Evolutionary conservation across 495 filamentous ascomycete species (phyloP).

Genomic region (Penicillium ucsense): DNA sequence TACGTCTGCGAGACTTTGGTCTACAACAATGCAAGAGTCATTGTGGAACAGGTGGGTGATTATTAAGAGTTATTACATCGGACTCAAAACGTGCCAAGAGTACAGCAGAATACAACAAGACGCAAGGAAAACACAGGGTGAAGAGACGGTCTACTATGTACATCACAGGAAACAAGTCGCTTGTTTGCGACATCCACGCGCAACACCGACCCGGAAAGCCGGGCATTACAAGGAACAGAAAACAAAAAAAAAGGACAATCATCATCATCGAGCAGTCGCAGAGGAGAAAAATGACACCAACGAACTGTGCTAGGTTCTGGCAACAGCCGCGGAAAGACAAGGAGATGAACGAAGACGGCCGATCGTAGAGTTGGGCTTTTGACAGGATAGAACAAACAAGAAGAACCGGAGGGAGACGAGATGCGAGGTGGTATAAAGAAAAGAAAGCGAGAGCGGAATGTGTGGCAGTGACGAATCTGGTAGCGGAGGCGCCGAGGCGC

Average conservation of each 20-base stretch:
- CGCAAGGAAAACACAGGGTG: slow-evolving; percentile 9
- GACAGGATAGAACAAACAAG: slow-evolving; percentile 8
- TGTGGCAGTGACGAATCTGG: too few species aligned
- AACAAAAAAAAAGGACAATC: slow-evolving; percentile 5
- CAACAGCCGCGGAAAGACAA: slow-evolving; percentile 8
- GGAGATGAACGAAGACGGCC: slow-evolving; percentile 4
- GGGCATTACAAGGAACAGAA: background rate
- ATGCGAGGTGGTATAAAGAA: slow-evolving; percentile 25
- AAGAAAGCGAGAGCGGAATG: slow-evolving; percentile 3
- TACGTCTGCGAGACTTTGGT: background rate
- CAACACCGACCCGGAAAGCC: too few species aligned
- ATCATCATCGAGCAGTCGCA: slow-evolving; percentile 11
- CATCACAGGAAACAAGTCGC: slow-evolving; percentile 10
- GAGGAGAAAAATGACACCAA: background rate
- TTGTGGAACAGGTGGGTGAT: slow-evolving; percentile 12
- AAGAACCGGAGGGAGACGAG: slow-evolving; percentile 1
- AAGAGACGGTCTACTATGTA: slow-evolving; percentile 35
- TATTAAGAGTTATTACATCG: slow-evolving; percentile 29
- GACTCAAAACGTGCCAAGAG: slow-evolving; percentile 28
- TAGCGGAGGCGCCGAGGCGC: background rate
- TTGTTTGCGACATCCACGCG: background rate
- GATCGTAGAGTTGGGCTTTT: slow-evolving; percentile 20
- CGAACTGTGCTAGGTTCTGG: slow-evolving; percentile 14
- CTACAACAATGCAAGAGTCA: background rate
- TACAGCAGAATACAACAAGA: slow-evolving; percentile 2